Evolutionary conservation across 2,329 filamentous ascomycete genomes (phyloP), one percentile per base, ranked within the genome.

Genomic region (Dactylellina parvicollis): DNA sequence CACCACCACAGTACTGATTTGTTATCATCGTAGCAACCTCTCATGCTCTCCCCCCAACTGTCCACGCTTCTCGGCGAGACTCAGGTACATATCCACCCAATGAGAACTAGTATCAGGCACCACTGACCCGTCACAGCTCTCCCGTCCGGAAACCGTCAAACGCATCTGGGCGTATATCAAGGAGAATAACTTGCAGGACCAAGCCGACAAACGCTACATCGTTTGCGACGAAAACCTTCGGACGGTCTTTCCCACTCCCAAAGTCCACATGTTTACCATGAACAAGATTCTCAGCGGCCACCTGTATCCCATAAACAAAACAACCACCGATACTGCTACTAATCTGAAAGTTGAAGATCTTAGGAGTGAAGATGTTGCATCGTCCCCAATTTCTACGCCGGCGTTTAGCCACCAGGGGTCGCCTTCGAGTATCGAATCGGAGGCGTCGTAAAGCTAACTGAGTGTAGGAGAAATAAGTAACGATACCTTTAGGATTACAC

Each of bases 261-360:
- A 87, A 78, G 90, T 99, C 54, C 92, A 98, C 82, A 99, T 99
- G 95, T 99, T 99, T 81, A 93, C 92, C 77, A 98, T 99, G 94
- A 98, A 96, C 84, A 97, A 97, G 84, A 87, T 96, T 14, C 87
- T 98, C 9, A 92, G 91, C 75, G 89, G 90, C 80, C 94, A 98
- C 79, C 84, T 98, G 38, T 97, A 96, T 79, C 91, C 90, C 1
- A 59, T 38, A 52, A 76, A 54, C 46, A 70, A 42, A 59, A n/a
- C 49, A n/a, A n/a, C n/a, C n/a, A n/a, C n/a, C n/a, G n/a, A n/a
- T 46, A 40, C 18, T 52, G 30, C 38, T 54, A 52, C 59, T 65
- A 57, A 64, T 22, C 24, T 57, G 16, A 65, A 72, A 22, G 34
- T 47, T 36, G 67, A 72, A 46, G 66, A 71, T 52, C 28, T 71